A percentile compares a stretch with the other conserved stretches of the same genome.
phyloP scores from a whole-genome alignment of 1,284 basidiomycete genomes.

The Austropuccinia psidii region DNA sequence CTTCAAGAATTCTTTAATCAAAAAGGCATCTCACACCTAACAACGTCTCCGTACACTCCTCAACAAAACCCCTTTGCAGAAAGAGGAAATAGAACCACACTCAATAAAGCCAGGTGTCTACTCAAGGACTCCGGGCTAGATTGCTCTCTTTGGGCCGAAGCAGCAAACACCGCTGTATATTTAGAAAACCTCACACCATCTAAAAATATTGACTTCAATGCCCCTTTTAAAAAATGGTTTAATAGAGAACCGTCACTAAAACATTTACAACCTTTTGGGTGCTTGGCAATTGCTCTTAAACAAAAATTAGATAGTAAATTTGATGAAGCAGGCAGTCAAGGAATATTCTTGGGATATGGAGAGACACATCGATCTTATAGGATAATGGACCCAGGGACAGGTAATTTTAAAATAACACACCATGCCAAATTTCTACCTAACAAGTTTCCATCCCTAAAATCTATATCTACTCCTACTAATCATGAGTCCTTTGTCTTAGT shows the following conservation, averaged over 20 bases:
- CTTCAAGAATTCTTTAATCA: too few species aligned
- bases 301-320: not conserved
- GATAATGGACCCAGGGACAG: not conserved
- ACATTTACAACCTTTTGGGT: not conserved
- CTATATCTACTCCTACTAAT: too few species aligned
- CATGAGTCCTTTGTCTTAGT: too few species aligned
- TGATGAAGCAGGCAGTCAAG: not conserved
- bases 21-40: too few species aligned
- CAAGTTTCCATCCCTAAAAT: too few species aligned
- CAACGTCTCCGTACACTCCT: too few species aligned
- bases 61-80: too few species aligned
- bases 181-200: constrained; percentile 44
- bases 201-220: not conserved
- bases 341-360: not conserved
- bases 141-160: constrained; percentile 50
- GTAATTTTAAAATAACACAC: not conserved
- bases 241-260: not conserved
- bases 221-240: not conserved
- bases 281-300: not conserved
- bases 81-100: too few species aligned
- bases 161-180: constrained; percentile 45
- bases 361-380: not conserved
- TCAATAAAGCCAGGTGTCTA: too few species aligned
- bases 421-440: not conserved
- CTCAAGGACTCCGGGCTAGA: too few species aligned